These are phyloP conservation scores for Sarocladium brachiariae DNA, from an alignment of 2,329 filamentous ascomycete genomes.

Conservation along the genomic window DNA sequence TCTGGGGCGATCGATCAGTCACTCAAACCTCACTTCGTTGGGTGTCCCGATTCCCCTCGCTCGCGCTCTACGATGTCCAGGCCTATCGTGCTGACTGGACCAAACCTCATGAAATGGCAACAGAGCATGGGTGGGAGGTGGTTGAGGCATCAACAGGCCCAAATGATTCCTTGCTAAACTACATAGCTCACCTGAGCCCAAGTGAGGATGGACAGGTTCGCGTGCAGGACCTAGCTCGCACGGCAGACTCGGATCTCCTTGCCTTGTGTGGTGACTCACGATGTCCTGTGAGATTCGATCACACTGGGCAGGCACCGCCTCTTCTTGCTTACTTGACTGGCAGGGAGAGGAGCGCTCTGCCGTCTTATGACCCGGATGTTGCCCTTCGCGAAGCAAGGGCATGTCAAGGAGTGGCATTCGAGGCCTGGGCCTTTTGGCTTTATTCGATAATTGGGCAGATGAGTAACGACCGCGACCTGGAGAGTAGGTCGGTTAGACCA, in stretches of 20 bases:
- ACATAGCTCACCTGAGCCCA: constrained; percentile 28
- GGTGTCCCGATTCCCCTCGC: constrained; percentile 34
- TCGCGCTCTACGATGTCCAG: constrained; percentile 38
- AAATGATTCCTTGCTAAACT: constrained; percentile 27
- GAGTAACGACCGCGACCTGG: constrained; percentile 27
- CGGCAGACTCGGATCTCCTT: constrained; percentile 28
- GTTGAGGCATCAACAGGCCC: constrained; percentile 17
- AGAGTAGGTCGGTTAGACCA: constrained; percentile 13
- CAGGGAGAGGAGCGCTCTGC: constrained; percentile 8
- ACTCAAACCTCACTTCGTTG: constrained; percentile 34
- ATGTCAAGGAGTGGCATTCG: constrained; percentile 29
- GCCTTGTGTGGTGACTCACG: constrained; percentile 26
- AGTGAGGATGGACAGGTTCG: constrained; percentile 14
- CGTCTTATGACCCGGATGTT: constrained; percentile 24
- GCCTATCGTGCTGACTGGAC: constrained; percentile 30
- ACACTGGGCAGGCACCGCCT: constrained; percentile 18
- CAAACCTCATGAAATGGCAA: constrained; percentile 17
- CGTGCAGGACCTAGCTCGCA: constrained; percentile 22
- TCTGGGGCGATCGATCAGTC: constrained; percentile 35
- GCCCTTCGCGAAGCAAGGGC: constrained; percentile 20
- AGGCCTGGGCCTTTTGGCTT: constrained; percentile 35
- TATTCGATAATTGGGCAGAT: constrained; percentile 34
- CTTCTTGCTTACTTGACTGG: constrained; percentile 4
- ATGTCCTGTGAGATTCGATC: constrained; percentile 26
- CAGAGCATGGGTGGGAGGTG: constrained; percentile 27